Evolutionary conservation across 257 asterid species (phyloP).

Genomic region (Salvia hispanica): DNA sequence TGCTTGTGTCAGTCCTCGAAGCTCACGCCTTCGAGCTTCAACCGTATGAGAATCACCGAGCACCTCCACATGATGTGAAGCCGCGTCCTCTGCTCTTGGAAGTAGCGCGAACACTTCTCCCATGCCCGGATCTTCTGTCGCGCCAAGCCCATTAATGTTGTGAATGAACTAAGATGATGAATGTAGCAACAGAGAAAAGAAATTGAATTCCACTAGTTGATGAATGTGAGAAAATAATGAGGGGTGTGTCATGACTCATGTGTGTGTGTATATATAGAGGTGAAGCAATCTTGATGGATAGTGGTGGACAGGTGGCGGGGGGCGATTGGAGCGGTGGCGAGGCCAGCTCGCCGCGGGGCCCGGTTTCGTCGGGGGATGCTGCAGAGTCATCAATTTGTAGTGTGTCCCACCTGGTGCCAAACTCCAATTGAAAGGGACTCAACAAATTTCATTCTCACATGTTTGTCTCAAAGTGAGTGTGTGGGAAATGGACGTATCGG

Average conservation of each 20-base stretch:
- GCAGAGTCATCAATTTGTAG: slow-evolving; percentile 41
- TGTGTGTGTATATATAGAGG: not conserved
- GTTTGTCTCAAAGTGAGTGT: slow-evolving; percentile 39
- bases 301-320: not conserved
- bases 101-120: slow-evolving; percentile 61
- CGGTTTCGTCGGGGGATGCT: slow-evolving; percentile 39
- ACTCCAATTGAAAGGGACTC: slow-evolving; percentile 38
- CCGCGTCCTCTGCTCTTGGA: slow-evolving; percentile 79
- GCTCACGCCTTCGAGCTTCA: slow-evolving; percentile 48
- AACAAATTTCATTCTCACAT: slow-evolving; percentile 28
- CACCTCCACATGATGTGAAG: slow-evolving; percentile 86
- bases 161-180: too few species aligned
- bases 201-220: not conserved
- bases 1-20: slow-evolving; percentile 38
- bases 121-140: slow-evolving; percentile 44
- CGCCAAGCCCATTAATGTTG: slow-evolving; percentile 34
- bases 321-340: not conserved
- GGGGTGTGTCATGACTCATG: not conserved
- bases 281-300: slow-evolving; percentile 1
- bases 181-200: not conserved
- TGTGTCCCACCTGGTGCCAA: slow-evolving; percentile 32
- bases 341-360: slow-evolving; percentile 42
- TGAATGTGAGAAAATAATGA: not conserved
- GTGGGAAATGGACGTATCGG: slow-evolving; percentile 29
- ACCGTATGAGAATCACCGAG: slow-evolving; percentile 57